Evolutionary conservation across 148 eudicot genomes (phyloP), one percentile per base, ranked within the genome.

Genomic region (Cornus florida): DNA sequence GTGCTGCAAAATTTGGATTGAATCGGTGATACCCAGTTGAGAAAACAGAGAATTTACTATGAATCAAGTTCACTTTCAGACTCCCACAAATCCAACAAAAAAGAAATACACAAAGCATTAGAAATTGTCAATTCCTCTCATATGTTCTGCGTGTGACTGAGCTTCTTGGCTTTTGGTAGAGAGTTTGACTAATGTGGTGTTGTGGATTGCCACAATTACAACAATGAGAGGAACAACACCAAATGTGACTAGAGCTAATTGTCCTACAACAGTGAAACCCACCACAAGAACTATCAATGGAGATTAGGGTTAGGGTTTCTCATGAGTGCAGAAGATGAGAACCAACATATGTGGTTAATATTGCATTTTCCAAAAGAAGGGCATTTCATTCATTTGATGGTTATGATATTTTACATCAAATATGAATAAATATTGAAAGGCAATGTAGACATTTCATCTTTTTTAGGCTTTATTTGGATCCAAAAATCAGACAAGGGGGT

Each of bases 181-280:
- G 83, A 96, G 91, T 77, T 96, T 93, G 41, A 88, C 79, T 59
- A 93, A 80, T 74, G 97, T 91, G 75, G 89, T 79, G 53, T 91
- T 81, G 87, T 92, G 92, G 74, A 91, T 90, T 48, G 86, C 99
- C 53, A 95, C 99, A 81, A 96, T 92, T 28, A 96, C 81, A 43
- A 98, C 99, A 75, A 96, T 96, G 7, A 94, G 77, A 41, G 99
- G 99, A 86, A 93, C 99, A 65, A 93, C 97, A 46, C 94, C 99
- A 59, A 96, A 87, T 28, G 98, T 96, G n/a, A 96, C 98, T 35
- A 96, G 73, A 72, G 98, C 94, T 77, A 96, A 80, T 86, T 96
- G 99, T 98, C 99, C 93, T 3, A 91, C 98, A 71, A 98, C 99
- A 33, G 99, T 96, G 82, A 96, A 96, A 73, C 99, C 99, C 85